Conservation (phyloP, 2,329 filamentous ascomycete species). For the Colletotrichum siamense region DNA sequence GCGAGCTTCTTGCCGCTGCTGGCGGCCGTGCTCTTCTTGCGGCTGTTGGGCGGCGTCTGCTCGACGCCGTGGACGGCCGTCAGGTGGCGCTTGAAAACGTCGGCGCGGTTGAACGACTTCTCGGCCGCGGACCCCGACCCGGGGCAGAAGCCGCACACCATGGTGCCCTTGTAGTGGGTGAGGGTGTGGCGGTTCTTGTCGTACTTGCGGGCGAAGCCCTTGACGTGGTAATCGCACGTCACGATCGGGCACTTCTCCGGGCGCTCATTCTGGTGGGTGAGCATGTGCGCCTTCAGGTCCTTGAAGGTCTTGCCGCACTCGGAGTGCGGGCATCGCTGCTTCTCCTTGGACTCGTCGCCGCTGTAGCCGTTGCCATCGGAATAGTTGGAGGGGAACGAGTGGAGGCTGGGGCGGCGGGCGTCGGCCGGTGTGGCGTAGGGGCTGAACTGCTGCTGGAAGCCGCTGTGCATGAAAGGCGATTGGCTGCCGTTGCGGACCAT, state of each 20-base stretch:
- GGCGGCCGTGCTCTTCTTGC: slow-evolving; percentile 65
- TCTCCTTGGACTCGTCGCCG: slow-evolving; percentile 69
- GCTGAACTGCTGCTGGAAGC: slow-evolving; percentile 60
- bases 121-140: slow-evolving; percentile 87
- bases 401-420: slow-evolving; percentile 68
- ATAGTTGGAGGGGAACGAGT: slow-evolving; percentile 70
- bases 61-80: slow-evolving; percentile 92
- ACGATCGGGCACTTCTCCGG: slow-evolving; percentile 94
- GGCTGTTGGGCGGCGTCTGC: slow-evolving; percentile 89
- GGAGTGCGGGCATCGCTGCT: slow-evolving; percentile 77
- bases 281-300: slow-evolving; percentile 91
- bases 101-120: slow-evolving; percentile 94
- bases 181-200: slow-evolving; percentile 95
- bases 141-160: slow-evolving; percentile 95
- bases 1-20: slow-evolving; percentile 68
- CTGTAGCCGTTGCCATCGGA: slow-evolving; percentile 63
- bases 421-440: slow-evolving; percentile 55
- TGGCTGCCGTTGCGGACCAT: slow-evolving; percentile 60
- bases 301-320: slow-evolving; percentile 89
- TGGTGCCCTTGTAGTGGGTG: slow-evolving; percentile 96
- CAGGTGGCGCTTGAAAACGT: slow-evolving; percentile 94
- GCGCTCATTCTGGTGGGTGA: slow-evolving; percentile 89
- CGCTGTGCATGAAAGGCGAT: slow-evolving; percentile 70
- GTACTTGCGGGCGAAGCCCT: slow-evolving; percentile 94
- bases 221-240: slow-evolving; percentile 89